Base-by-base conservation (phyloP, 805 yeast genomes). In the Cyberlindnera amylophila region DNA sequence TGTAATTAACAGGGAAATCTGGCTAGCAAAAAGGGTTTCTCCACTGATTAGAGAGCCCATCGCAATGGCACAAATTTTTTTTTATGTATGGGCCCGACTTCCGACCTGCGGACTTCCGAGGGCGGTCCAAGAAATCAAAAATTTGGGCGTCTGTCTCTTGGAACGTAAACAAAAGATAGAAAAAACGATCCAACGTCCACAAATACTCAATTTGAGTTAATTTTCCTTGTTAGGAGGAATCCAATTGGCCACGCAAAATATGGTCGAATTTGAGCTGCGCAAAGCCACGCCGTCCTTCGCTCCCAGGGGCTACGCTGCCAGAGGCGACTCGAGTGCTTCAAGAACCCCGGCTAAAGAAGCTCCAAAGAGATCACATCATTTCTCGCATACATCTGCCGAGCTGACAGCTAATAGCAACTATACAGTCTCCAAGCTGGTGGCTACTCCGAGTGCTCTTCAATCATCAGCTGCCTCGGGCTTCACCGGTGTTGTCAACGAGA, bases 341-440 rank as follows among this genome's bases (percentile, higher is more conserved):
- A 29, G 46, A 15, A 18, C 44, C 6, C 36, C 44, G 33, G 18
- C 32, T 11, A 44, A 29, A n/a, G 47, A 44, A 35, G 8, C 41
- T 12, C 24, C 44, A 14, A 45, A 24, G 43, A 47, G 43, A 33
- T 13, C 51, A 2, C 49, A 48, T 16, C 55, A 54, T 23, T 54
- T 52, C 41, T 45, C 58, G 1, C 55, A 55, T 38, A 46, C 52
- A 6, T 57, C 64, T 7, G 50, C 61, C 10, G 87, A 81, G 54
- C 65, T 81, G 49, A 78, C 86, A 6, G 71, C 75, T 50, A 81
- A 73, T 52, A 69, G 73, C 36, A 69, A 77, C 43, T 83, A 79
- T 56, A 71, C 77, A 41, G 81, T 82, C 13, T 67, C 75, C 3
- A 70, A 70, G 51, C 66, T 81, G 13, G 77, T 81, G 4, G 80